Conservation (phyloP, 2,329 filamentous ascomycete genomes). For the Amauroascus verrucosus region DNA sequence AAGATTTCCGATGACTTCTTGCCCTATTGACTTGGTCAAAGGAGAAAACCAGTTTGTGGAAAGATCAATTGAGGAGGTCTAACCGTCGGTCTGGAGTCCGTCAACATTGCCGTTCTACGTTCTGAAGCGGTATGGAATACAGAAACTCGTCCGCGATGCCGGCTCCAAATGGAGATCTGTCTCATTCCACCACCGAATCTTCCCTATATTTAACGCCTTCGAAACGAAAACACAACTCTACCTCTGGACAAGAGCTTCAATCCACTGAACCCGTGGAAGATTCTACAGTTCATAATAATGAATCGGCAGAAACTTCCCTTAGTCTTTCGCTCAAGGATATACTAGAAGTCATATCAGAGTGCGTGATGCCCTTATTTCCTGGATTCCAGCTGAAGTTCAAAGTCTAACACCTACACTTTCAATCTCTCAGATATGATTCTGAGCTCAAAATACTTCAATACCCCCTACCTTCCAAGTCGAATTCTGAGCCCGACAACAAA, state of each 20-base stretch:
- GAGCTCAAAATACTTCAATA: conserved; percentile 36
- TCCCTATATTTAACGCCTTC: conserved; percentile 25
- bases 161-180: conserved; percentile 15
- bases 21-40: not conserved
- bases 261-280: conserved; percentile 19
- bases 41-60: not conserved
- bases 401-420: conserved; percentile 19
- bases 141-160: not conserved
- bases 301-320: conserved; percentile 24
- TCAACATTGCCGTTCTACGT: not conserved
- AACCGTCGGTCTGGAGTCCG: not conserved
- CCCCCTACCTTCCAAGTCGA: conserved; percentile 27
- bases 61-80: not conserved
- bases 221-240: conserved; percentile 35
- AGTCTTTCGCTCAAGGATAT: conserved; percentile 30
- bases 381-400: not conserved
- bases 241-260: not conserved
- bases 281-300: not conserved
- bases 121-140: conserved; percentile 2
- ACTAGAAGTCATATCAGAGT: conserved; percentile 28
- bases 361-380: conserved; percentile 9
- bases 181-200: conserved; percentile 15
- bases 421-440: conserved; percentile 31
- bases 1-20: not conserved
- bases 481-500: conserved; percentile 34